phyloP scores from a whole-genome alignment of 2,329 filamentous ascomycete genomes.

The Hymenoscyphus infarciens region DNA sequence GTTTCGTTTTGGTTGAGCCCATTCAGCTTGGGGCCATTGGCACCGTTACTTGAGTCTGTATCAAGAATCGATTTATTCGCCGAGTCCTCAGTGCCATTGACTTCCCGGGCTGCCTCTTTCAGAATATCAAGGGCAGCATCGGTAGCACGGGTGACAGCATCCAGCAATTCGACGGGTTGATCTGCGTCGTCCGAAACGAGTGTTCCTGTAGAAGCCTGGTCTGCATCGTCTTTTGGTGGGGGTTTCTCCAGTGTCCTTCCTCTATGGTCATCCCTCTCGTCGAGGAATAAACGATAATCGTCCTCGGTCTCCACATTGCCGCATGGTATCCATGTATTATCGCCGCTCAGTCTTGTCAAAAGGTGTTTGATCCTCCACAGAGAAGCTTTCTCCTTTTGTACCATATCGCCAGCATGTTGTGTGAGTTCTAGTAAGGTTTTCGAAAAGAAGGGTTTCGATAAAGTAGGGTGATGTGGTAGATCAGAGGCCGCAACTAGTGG shows the following conservation, averaged over 20 bases:
- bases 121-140: conserved; percentile 10
- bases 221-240: conserved; percentile 25
- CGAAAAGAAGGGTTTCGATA: conserved; percentile 71
- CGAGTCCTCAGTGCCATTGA: neutral
- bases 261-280: conserved; percentile 29
- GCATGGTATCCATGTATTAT: conserved; percentile 65
- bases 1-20: neutral
- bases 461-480: conserved; percentile 67
- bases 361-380: conserved; percentile 73
- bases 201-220: conserved; percentile 29
- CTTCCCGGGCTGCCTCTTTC: neutral
- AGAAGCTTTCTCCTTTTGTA: conserved; percentile 70
- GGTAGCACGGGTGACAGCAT: conserved; percentile 16
- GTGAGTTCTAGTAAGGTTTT: conserved; percentile 69
- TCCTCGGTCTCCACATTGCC: conserved; percentile 53
- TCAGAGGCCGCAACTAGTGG: conserved; percentile 74
- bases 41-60: neutral
- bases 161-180: conserved; percentile 13
- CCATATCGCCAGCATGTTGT: conserved; percentile 63
- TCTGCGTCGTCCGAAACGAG: conserved; percentile 26
- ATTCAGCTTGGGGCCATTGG: neutral
- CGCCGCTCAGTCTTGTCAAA: conserved; percentile 69
- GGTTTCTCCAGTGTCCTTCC: conserved; percentile 23
- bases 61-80: neutral
- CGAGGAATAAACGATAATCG: conserved; percentile 50